Base-by-base conservation (phyloP, 2,329 filamentous ascomycete species). In the Hypocreales sp. region DNA sequence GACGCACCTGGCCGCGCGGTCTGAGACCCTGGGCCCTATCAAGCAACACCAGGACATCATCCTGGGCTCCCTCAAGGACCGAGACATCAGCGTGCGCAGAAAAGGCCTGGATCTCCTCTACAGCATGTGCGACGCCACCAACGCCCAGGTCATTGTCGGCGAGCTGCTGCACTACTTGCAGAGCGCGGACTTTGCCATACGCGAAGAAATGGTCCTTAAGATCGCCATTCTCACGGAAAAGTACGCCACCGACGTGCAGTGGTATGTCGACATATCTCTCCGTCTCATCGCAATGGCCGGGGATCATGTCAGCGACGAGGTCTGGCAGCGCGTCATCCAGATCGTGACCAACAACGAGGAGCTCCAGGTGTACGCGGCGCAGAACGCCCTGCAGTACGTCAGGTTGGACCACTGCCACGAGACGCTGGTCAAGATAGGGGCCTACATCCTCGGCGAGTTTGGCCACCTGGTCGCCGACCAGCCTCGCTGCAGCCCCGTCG, bases 291-390 rank as follows among this genome's bases (percentile, higher is more conserved):
- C 87, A 32, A 86, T 95, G 72, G 90, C 92, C 4, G 90, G 90
- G 39, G 90, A 98, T 45, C 90, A 98, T 50, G 87, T 98, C 40
- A 95, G 87, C 52, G 92, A 98, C 37, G 90, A 98, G 55, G 90
- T 98, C 12, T 98, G 90, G 90, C 90, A 98, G 51, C 76, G 90
- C 41, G 87, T 98, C 30, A 94, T 93, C 36, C 90, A 98, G 51
- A 95, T 98, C 41, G 86, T 95, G 32, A 95, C 90, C 29, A 98
- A 98, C 61, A 98, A 98, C 51, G 90, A 98, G 52, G 87, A 95
- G 51, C 66, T 98, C 8, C 90, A 98, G 53, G 78, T 93, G 0
- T 98, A 98, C 48, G 90, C 90, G 1, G 84, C 90, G 5, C 82
- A 92, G 47, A 92, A 92, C 41, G 84, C 90, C 14, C 59, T 98